Conservation (phyloP, 352 stramenopile genomes). For the Phytophthora agathidicida region DNA sequence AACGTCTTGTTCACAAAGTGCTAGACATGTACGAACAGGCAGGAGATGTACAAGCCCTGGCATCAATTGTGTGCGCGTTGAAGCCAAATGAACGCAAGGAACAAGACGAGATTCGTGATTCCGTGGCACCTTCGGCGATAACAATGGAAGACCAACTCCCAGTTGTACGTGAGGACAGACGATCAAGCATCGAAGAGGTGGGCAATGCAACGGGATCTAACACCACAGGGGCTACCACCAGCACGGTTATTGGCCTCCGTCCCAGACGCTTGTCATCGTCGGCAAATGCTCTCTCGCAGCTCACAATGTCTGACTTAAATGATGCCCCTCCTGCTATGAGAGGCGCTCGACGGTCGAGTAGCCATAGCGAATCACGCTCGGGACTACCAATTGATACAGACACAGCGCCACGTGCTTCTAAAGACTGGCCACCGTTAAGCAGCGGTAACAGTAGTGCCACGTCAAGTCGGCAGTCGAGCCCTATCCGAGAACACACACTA, state of each 20-base stretch:
- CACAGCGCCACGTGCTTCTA: slow-evolving; percentile 30
- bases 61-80: slow-evolving; percentile 80
- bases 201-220: slow-evolving; percentile 2
- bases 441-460: slow-evolving; percentile 24
- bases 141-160: slow-evolving; percentile 40
- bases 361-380: slow-evolving; percentile 57
- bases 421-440: slow-evolving; percentile 52
- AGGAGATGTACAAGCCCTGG: slow-evolving; percentile 75
- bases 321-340: slow-evolving; percentile 61
- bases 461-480: slow-evolving; percentile 39
- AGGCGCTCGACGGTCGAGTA: slow-evolving; percentile 60
- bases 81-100: slow-evolving; percentile 43
- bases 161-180: slow-evolving; percentile 36
- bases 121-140: slow-evolving; percentile 23
- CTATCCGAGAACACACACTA: slow-evolving; percentile 21
- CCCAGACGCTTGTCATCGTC: slow-evolving; percentile 38
- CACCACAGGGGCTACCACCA: slow-evolving; percentile 10
- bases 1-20: slow-evolving; percentile 76
- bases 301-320: slow-evolving; percentile 27
- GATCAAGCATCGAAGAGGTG: slow-evolving; percentile 22
- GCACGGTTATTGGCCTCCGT: slow-evolving; percentile 16
- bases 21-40: slow-evolving; percentile 81
- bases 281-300: slow-evolving; percentile 42
- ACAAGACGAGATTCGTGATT: slow-evolving; percentile 9
- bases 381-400: slow-evolving; percentile 28